Percentiles rank a stretch among this genome's conserved stretches.
Conservation (phyloP, 1,284 basidiomycete genomes). For the Sanguinoderma infundibulare region DNA sequence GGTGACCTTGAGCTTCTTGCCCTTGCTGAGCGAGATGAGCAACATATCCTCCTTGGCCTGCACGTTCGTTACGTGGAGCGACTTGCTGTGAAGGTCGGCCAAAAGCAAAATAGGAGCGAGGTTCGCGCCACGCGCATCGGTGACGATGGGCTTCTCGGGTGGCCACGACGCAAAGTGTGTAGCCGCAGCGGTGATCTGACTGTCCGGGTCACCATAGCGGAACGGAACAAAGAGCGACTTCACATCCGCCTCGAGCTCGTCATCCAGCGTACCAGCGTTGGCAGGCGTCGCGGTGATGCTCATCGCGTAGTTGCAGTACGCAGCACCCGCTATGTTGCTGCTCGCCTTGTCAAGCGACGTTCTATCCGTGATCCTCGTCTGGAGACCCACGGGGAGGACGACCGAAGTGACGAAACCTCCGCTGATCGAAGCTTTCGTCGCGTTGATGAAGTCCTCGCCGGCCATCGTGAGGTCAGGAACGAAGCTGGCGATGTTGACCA, state of each 20-base stretch:
- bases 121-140: constrained; percentile 91
- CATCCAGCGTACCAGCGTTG: constrained; percentile 72
- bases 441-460: constrained; percentile 70
- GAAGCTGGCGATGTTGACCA: constrained; percentile 90
- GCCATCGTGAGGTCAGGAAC: constrained; percentile 74
- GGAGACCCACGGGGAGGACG: constrained; percentile 75
- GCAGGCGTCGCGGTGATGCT: constrained; percentile 75
- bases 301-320: constrained; percentile 89
- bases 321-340: constrained; percentile 61
- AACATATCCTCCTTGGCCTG: constrained; percentile 87
- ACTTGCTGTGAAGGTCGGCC: constrained; percentile 90
- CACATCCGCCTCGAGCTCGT: constrained; percentile 78
- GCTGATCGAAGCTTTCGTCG: constrained; percentile 82
- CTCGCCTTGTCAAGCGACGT: constrained; percentile 73
- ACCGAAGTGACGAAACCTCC: constrained; percentile 89
- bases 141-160: constrained; percentile 89
- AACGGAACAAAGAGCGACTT: constrained; percentile 89
- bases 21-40: constrained; percentile 94
- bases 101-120: constrained; percentile 93
- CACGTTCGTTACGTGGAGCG: constrained; percentile 95
- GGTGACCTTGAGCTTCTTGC: constrained; percentile 92
- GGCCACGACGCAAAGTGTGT: constrained; percentile 94
- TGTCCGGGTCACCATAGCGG: constrained; percentile 54
- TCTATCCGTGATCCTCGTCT: constrained; percentile 68
- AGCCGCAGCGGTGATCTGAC: constrained; percentile 70